A percentile compares a stretch with the other conserved stretches of the same genome.
phyloP scores from a whole-genome alignment of 768 basidiomycete genomes.

The Psilocybe tampanensis region DNA sequence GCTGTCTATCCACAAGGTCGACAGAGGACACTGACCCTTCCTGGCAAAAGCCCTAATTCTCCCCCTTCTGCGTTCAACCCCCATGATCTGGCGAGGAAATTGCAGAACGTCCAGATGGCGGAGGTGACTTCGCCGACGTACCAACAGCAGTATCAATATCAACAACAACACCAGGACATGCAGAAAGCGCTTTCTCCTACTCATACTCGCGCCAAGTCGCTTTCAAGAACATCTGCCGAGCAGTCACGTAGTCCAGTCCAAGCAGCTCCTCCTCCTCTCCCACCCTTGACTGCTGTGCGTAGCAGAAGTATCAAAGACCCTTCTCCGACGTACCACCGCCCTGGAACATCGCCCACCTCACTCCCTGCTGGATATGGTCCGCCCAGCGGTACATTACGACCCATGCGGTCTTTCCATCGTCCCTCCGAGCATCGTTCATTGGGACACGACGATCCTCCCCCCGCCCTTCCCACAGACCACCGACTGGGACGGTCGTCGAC shows the following conservation, averaged over 20 bases:
- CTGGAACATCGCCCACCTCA: slow-evolving; percentile 20
- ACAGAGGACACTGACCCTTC: slow-evolving; percentile 46
- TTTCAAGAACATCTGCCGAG: slow-evolving; percentile 18
- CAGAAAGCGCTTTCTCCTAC: background rate
- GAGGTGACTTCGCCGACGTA: slow-evolving; percentile 11
- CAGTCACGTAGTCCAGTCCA: background rate
- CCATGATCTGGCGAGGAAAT: slow-evolving; percentile 61
- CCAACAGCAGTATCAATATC: slow-evolving; percentile 1
- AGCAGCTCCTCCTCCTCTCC: background rate
- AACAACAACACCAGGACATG: background rate
- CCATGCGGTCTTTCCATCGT: slow-evolving; percentile 66
- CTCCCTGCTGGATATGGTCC: slow-evolving; percentile 21
- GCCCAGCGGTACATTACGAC: slow-evolving; percentile 37
- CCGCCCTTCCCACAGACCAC: slow-evolving; percentile 33
- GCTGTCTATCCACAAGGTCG: slow-evolving; percentile 28
- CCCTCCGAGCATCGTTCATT: slow-evolving; percentile 24
- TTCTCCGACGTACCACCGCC: slow-evolving; percentile 3
- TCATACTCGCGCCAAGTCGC: slow-evolving; percentile 15
- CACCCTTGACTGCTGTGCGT: slow-evolving; percentile 9
- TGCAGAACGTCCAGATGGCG: slow-evolving; percentile 50
- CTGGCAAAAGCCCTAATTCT: slow-evolving; percentile 28
- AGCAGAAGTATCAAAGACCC: slow-evolving; percentile 16
- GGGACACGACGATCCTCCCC: background rate
- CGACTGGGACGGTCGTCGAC: background rate
- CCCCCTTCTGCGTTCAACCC: slow-evolving; percentile 40